A percentile compares a stretch with the other conserved stretches of the same genome.
Conservation (phyloP, 305 asterid species). For the Plantago coronopus region DNA sequence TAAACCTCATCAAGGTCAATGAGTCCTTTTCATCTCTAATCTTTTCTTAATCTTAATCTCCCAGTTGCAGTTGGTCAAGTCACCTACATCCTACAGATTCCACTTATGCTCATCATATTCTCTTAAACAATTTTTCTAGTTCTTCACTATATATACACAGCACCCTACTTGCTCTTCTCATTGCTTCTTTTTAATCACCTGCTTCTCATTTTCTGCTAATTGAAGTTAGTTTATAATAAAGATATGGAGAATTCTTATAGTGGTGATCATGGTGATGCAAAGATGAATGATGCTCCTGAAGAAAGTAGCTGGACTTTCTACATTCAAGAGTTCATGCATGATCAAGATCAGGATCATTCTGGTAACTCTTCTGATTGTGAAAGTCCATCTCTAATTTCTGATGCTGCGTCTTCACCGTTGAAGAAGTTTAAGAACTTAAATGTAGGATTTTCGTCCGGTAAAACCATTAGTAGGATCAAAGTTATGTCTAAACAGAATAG, state of each 20-base stretch:
- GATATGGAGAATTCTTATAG: background rate
- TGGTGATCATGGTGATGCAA: background rate
- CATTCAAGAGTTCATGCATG: slow-evolving; percentile 46
- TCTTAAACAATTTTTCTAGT: background rate
- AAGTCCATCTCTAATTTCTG: slow-evolving; percentile 57
- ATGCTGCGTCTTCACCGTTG: slow-evolving; percentile 53
- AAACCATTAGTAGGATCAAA: slow-evolving; percentile 2
- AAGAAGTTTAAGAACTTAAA: slow-evolving; percentile 22
- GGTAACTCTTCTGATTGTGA: slow-evolving; percentile 27
- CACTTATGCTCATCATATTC: slow-evolving; percentile 15
- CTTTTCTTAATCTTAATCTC: background rate
- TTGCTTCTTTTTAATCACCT: slow-evolving; percentile 1
- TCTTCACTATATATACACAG: slow-evolving; percentile 25
- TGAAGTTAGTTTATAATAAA: background rate
- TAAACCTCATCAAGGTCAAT: slow-evolving; percentile 29
- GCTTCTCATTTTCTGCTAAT: background rate
- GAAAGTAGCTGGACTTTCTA: slow-evolving; percentile 81
- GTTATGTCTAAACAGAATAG: slow-evolving; percentile 5
- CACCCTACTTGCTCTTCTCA: slow-evolving; percentile 1
- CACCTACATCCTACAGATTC: slow-evolving; percentile 30
- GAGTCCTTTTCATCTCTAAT: slow-evolving; percentile 4
- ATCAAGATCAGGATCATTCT: slow-evolving; percentile 12
- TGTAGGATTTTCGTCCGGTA: slow-evolving; percentile 18
- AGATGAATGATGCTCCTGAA: slow-evolving; percentile 31
- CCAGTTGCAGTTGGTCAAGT: slow-evolving; percentile 31